phyloP scores from a whole-genome alignment of 257 asterid genomes.

The Misopates orontium region DNA sequence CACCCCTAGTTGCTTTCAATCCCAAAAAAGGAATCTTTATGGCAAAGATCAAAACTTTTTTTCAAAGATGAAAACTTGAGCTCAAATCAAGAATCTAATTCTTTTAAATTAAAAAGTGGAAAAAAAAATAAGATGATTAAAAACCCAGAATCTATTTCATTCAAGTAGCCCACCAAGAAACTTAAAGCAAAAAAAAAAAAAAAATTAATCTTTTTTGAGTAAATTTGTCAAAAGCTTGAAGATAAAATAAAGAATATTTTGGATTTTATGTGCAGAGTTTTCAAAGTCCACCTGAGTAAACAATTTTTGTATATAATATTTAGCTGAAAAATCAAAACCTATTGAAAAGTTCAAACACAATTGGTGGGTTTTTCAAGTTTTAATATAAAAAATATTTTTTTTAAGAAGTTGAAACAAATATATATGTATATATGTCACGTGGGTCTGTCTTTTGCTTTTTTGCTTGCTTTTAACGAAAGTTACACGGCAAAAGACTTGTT shows the following conservation, averaged over 20 bases:
- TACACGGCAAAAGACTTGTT: no score
- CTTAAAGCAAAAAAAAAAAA: no score
- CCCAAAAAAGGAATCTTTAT: constrained; percentile 26
- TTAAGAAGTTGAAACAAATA: neutral
- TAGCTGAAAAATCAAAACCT: constrained; percentile 46
- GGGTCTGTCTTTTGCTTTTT: constrained; percentile 31
- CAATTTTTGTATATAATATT: constrained; percentile 4
- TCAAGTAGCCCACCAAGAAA: constrained; percentile 27
- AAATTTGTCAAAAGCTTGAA: constrained; percentile 5
- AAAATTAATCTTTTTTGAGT: constrained; percentile 23
- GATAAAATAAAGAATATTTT: constrained; percentile 11
- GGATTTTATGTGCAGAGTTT: constrained; percentile 4
- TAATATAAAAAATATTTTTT: no score
- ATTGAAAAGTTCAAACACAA: no score
- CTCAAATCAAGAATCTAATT: no score
- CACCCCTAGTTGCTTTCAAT: constrained; percentile 29
- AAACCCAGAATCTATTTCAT: constrained; percentile 21
- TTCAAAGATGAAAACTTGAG: neutral
- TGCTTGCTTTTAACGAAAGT: neutral
- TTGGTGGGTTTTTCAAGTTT: no score
- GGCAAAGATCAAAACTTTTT: constrained; percentile 12
- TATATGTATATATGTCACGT: constrained; percentile 8
- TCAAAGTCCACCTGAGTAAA: constrained; percentile 39
- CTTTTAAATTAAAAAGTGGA: neutral
- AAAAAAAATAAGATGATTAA: constrained; percentile 19